Conservation (phyloP, 495 filamentous ascomycete species). For the Daldinia bambusicola region DNA sequence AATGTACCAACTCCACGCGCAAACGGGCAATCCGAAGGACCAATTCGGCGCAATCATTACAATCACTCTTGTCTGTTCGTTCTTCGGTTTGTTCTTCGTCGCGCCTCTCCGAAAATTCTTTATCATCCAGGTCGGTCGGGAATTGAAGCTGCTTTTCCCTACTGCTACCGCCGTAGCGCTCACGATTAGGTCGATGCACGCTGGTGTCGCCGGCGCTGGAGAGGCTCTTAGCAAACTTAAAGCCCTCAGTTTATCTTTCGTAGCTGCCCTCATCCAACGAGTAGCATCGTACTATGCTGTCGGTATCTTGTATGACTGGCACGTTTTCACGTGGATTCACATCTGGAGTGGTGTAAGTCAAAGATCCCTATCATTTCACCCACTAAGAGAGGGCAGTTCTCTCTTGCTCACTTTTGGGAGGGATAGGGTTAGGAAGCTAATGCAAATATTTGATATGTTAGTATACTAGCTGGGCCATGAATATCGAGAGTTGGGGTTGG, state of each 20-base stretch:
- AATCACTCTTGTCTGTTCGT: conserved; percentile 70
- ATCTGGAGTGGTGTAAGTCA: conserved; percentile 57
- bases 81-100: conserved; percentile 74
- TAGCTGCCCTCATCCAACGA: conserved; percentile 60
- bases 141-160: conserved; percentile 72
- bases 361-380: not conserved
- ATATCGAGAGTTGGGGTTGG: conserved; percentile 75
- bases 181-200: conserved; percentile 73
- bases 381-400: not conserved
- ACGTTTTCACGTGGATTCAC: conserved; percentile 71
- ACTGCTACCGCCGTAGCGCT: conserved; percentile 70
- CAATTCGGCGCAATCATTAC: conserved; percentile 69
- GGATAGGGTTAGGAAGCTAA: not conserved
- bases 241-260: conserved; percentile 64
- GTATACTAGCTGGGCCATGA: conserved; percentile 64
- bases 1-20: conserved; percentile 67
- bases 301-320: conserved; percentile 75
- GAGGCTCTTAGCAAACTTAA: conserved; percentile 70
- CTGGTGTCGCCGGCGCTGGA: conserved; percentile 59
- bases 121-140: conserved; percentile 71
- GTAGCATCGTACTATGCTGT: conserved; percentile 69
- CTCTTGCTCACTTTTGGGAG: conserved; percentile 35
- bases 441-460: not conserved
- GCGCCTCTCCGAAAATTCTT: conserved; percentile 76
- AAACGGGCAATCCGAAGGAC: conserved; percentile 59